Evolutionary conservation across 345 rosid species (phyloP).

Genomic region (Psidium guajava): DNA sequence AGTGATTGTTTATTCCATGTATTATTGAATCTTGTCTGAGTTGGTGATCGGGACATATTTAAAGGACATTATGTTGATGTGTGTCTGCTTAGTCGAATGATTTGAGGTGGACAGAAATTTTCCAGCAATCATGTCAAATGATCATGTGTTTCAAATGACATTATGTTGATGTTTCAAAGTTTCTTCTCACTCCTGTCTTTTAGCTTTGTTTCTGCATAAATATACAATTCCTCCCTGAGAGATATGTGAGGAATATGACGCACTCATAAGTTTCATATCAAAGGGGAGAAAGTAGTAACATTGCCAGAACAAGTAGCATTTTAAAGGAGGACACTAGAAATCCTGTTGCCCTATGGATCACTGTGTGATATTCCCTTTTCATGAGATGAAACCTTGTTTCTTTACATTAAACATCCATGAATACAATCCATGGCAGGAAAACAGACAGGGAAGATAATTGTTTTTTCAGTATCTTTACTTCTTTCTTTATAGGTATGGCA

Average conservation of each 20-base stretch:
- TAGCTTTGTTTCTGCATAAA: neutral
- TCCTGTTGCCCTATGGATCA: neutral
- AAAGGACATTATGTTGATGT: too few relatives aligned
- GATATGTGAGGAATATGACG: neutral
- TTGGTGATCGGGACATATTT: neutral
- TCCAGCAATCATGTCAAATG: neutral
- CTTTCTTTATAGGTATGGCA: conserved; percentile 43
- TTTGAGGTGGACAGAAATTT: neutral
- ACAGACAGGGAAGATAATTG: neutral
- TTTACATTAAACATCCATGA: neutral
- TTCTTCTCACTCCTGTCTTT: neutral
- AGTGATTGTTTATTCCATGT: too few relatives aligned
- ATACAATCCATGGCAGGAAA: neutral
- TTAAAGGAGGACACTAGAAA: neutral
- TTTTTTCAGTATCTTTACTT: neutral
- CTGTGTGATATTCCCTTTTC: neutral
- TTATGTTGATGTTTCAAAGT: neutral
- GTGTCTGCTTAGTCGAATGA: neutral
- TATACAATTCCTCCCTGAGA: neutral
- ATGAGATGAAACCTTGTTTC: neutral
- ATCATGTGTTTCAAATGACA: neutral
- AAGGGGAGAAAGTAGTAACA: neutral
- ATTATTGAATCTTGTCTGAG: neutral
- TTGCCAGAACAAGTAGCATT: neutral
- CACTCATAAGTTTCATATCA: neutral